Percentiles rank a stretch among this genome's conserved stretches.
Evolutionary conservation across 805 yeast genomes (phyloP).

Genomic region (Grigorovia transvaalensis): DNA sequence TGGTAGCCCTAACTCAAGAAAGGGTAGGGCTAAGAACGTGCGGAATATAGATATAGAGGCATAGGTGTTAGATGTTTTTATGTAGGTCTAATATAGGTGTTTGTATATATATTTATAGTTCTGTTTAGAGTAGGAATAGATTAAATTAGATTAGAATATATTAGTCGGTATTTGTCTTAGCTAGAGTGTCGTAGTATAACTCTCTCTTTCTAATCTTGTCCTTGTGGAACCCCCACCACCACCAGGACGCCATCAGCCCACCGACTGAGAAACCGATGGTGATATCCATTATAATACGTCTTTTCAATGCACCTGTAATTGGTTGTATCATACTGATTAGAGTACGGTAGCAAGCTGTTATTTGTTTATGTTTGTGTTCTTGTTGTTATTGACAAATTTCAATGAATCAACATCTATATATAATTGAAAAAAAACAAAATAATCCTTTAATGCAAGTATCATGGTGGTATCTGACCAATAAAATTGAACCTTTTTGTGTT

Average conservation of each 20-base stretch:
- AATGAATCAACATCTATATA: neutral
- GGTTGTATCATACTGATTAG: constrained; percentile 56
- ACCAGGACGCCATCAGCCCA: constrained; percentile 51
- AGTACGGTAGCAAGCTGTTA: neutral
- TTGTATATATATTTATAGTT: neutral
- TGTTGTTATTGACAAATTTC: neutral
- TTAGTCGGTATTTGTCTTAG: constrained; percentile 36
- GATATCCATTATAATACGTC: constrained; percentile 72
- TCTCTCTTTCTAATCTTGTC: constrained; percentile 67
- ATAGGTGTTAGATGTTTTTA: too few species aligned
- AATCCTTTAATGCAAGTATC: too few species aligned
- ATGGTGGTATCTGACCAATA: too few species aligned
- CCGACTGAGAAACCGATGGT: constrained; percentile 58
- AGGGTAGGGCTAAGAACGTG: too few species aligned
- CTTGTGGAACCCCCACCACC: constrained; percentile 86
- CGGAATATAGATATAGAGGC: too few species aligned
- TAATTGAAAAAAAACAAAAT: too few species aligned
- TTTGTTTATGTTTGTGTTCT: neutral
- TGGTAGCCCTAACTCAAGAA: too few species aligned
- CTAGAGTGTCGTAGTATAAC: constrained; percentile 69
- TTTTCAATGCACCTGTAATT: constrained; percentile 73
- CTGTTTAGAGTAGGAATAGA: too few species aligned
- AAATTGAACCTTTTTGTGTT: too few species aligned
- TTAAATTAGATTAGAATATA: neutral
- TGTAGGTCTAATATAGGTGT: too few species aligned